Conservation (phyloP, 768 basidiomycete species). For the Leccinum aurantiacum region DNA sequence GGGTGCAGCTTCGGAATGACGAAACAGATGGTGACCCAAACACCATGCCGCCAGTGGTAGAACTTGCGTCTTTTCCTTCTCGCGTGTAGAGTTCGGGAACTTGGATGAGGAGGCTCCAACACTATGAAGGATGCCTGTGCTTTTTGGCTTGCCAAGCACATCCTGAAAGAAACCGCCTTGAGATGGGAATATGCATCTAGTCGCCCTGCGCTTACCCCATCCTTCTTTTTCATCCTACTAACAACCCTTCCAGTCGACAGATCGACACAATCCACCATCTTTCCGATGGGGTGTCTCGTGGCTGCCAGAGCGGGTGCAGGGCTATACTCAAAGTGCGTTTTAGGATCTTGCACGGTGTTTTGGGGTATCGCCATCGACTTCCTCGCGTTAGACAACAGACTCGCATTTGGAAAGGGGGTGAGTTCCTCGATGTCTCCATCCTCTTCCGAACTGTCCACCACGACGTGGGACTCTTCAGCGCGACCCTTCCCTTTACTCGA, state of each 20-base stretch:
- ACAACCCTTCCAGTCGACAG: constrained; percentile 1
- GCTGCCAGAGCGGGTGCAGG: constrained; percentile 4
- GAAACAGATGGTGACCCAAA: constrained; percentile 24
- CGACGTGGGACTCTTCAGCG: constrained; percentile 11
- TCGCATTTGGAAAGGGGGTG: constrained; percentile 3
- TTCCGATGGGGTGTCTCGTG: not conserved
- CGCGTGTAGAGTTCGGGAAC: constrained; percentile 19
- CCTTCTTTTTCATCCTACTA: constrained; percentile 27
- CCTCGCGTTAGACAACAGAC: not conserved
- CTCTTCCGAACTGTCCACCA: constrained; percentile 25
- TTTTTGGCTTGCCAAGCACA: not conserved
- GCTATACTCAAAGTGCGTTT: constrained; percentile 7
- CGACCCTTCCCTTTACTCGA: no score
- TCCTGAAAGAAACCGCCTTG: constrained; percentile 11
- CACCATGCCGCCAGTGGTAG: constrained; percentile 31
- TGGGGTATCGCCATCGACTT: constrained; percentile 17
- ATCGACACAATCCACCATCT: constrained; percentile 8
- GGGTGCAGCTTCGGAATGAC: constrained; percentile 12
- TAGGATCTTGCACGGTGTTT: constrained; percentile 14
- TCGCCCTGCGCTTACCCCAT: constrained; percentile 19
- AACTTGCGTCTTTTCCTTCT: constrained; percentile 3
- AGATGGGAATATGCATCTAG: constrained; percentile 1
- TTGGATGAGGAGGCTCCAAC: constrained; percentile 31
- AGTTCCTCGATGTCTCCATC: constrained; percentile 24
- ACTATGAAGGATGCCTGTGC: constrained; percentile 10